These are phyloP conservation scores for Zelopaecilomyces penicillatus DNA, from an alignment of 2,329 filamentous ascomycete species.

Conservation along the genomic window DNA sequence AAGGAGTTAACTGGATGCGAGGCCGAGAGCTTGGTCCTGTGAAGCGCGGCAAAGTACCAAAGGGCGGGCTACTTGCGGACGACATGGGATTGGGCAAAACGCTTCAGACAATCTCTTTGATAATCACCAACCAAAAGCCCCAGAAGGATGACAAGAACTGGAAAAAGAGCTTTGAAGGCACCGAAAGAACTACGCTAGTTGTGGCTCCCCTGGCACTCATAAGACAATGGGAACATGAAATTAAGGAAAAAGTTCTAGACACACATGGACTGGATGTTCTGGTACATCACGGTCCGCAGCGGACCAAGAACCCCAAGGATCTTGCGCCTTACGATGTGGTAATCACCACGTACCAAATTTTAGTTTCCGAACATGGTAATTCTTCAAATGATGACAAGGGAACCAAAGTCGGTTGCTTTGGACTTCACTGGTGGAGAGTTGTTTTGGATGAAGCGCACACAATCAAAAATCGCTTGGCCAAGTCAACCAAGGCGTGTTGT, in stretches of 20 bases:
- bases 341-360: slow-evolving; percentile 91
- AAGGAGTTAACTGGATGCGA: slow-evolving; percentile 91
- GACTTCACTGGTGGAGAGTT: slow-evolving; percentile 87
- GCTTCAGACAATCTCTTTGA: slow-evolving; percentile 81
- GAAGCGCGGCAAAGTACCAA: slow-evolving; percentile 74
- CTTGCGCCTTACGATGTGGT: slow-evolving; percentile 86
- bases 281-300: slow-evolving; percentile 82
- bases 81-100: slow-evolving; percentile 98
- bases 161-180: slow-evolving; percentile 59
- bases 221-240: slow-evolving; percentile 93
- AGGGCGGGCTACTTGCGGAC: slow-evolving; percentile 90
- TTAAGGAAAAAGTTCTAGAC: slow-evolving; percentile 68
- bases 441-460: slow-evolving; percentile 96
- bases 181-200: slow-evolving; percentile 77
- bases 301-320: slow-evolving; percentile 70
- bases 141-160: slow-evolving; percentile 46
- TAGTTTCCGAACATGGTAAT: slow-evolving; percentile 80
- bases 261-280: slow-evolving; percentile 68
- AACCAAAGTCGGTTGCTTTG: slow-evolving; percentile 75
- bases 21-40: slow-evolving; percentile 81
- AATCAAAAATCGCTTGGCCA: slow-evolving; percentile 97
- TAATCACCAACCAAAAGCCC: slow-evolving; percentile 73
- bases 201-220: slow-evolving; percentile 91
- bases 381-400: slow-evolving; percentile 53
- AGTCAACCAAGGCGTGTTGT: slow-evolving; percentile 87